Percentiles rank a stretch among this genome's conserved stretches.
Conservation (phyloP, 345 rosid species). For the Murraya koenigii region DNA sequence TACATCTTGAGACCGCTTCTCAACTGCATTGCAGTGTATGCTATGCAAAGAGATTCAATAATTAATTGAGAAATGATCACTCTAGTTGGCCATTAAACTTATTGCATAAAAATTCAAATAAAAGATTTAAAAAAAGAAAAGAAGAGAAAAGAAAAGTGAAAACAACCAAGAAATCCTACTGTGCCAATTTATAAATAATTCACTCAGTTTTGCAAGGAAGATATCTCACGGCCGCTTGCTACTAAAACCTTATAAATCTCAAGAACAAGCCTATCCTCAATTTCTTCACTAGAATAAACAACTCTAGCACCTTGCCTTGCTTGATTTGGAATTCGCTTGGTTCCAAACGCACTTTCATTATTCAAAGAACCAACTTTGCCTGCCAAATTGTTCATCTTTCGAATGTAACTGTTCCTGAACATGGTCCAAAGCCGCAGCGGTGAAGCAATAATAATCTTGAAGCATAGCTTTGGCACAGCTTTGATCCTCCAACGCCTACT, state of each 20-base stretch:
- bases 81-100: not conserved
- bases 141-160: no score
- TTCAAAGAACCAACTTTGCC: slow-evolving; percentile 27
- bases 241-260: slow-evolving; percentile 38
- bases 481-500: slow-evolving; percentile 38
- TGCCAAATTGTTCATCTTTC: slow-evolving; percentile 33
- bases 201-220: not conserved
- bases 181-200: no score
- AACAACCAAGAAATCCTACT: no score
- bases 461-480: slow-evolving; percentile 24
- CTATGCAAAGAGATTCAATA: not conserved
- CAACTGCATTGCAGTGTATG: not conserved
- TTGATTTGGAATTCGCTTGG: slow-evolving; percentile 26
- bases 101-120: no score
- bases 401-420: slow-evolving; percentile 32
- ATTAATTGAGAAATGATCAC: not conserved
- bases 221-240: slow-evolving; percentile 15
- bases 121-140: no score
- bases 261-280: slow-evolving; percentile 32
- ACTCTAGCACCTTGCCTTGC: slow-evolving; percentile 1
- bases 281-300: slow-evolving; percentile 16
- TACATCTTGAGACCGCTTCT: not conserved
- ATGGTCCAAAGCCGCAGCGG: slow-evolving; percentile 29
- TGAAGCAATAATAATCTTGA: slow-evolving; percentile 14
- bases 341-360: slow-evolving; percentile 19